These are phyloP conservation scores for Hortiboletus campestris DNA, from an alignment of 768 basidiomycete species.

Conservation along the genomic window DNA sequence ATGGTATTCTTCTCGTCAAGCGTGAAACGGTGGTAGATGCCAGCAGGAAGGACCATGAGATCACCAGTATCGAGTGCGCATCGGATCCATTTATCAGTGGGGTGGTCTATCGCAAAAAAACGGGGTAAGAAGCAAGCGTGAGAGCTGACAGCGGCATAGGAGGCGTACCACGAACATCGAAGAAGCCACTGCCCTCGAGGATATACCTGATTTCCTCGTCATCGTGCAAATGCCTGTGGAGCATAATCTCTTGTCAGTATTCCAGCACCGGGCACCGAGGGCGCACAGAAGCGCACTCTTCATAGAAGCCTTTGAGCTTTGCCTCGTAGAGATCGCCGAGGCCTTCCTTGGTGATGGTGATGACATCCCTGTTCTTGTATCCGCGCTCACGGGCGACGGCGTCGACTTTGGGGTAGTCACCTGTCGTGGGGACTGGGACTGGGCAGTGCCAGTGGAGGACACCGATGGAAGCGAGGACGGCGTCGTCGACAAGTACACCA, in stretches of 20 bases:
- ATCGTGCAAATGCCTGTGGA: slow-evolving; percentile 82
- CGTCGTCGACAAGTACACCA: slow-evolving; percentile 49
- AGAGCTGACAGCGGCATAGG: neutral
- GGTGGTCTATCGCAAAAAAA: slow-evolving; percentile 47
- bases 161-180: slow-evolving; percentile 82
- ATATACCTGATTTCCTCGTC: slow-evolving; percentile 95
- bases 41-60: slow-evolving; percentile 82
- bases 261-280: neutral
- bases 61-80: slow-evolving; percentile 75
- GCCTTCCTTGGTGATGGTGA: slow-evolving; percentile 74
- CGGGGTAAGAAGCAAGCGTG: neutral
- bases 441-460: slow-evolving; percentile 71
- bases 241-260: neutral
- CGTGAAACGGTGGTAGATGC: slow-evolving; percentile 94
- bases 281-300: slow-evolving; percentile 54
- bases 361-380: slow-evolving; percentile 83
- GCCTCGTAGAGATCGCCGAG: slow-evolving; percentile 81
- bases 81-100: slow-evolving; percentile 78
- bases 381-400: slow-evolving; percentile 61
- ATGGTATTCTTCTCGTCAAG: slow-evolving; percentile 74
- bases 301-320: slow-evolving; percentile 80
- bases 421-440: slow-evolving; percentile 39
- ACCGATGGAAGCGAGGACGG: slow-evolving; percentile 53
- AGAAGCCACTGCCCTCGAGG: slow-evolving; percentile 84
- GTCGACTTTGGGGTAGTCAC: slow-evolving; percentile 52